phyloP scores from a whole-genome alignment of 1,284 basidiomycete species.

The Cerioporus squamosus region DNA sequence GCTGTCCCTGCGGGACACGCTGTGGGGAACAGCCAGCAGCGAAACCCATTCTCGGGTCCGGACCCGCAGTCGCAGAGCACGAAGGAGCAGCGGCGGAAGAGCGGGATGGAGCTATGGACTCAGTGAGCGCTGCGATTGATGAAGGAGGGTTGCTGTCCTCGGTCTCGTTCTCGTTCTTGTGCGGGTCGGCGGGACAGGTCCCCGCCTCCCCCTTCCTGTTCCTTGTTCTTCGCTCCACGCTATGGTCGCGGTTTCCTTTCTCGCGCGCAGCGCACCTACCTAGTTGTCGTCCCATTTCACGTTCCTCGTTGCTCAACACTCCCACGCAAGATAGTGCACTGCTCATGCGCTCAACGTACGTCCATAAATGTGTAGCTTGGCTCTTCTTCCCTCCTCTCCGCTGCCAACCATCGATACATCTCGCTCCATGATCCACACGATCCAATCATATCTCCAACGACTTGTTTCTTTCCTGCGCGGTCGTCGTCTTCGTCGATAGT shows the following conservation, averaged over 20 bases:
- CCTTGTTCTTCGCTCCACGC: not conserved
- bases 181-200: not conserved
- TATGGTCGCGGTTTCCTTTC: not conserved
- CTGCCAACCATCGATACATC: not conserved
- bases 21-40: constrained; percentile 42
- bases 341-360: not conserved
- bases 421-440: not conserved
- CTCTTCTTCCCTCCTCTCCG: not conserved
- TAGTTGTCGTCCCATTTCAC: not conserved
- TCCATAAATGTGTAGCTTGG: constrained; percentile 21
- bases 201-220: not conserved
- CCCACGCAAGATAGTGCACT: not conserved
- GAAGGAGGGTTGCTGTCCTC: not conserved
- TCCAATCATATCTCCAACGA: not conserved
- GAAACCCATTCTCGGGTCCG: constrained; percentile 60
- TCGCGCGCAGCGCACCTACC: not conserved
- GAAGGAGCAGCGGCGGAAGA: constrained; percentile 66
- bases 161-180: not conserved
- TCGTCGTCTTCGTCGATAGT: not conserved
- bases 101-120: constrained; percentile 77
- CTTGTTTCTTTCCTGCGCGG: no score
- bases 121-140: constrained; percentile 51
- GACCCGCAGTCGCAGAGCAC: constrained; percentile 43
- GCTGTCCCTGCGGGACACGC: constrained; percentile 57
- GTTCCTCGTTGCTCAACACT: not conserved